Conservation (phyloP, 345 rosid genomes). For the Hypericum androsaemum region DNA sequence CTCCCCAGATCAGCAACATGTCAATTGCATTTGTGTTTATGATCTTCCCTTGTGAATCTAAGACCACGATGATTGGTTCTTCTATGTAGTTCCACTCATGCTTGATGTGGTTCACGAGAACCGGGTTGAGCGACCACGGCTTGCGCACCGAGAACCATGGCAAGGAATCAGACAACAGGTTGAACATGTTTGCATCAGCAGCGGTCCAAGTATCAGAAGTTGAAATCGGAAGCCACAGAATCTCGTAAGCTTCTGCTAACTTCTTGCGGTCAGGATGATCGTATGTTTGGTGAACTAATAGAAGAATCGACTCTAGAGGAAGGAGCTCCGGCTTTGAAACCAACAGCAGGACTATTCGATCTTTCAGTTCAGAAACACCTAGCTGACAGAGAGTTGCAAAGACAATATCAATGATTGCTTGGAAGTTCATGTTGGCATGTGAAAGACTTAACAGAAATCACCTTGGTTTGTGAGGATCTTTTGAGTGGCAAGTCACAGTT, state of each 20-base stretch:
- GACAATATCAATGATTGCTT: neutral
- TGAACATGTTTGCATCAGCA: slow-evolving; percentile 32
- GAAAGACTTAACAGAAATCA: slow-evolving; percentile 3
- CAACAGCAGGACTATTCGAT: slow-evolving; percentile 47
- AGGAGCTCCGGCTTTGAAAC: slow-evolving; percentile 50
- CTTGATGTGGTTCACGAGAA: slow-evolving; percentile 36
- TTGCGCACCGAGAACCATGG: slow-evolving; percentile 54
- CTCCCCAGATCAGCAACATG: slow-evolving; percentile 71
- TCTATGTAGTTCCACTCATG: slow-evolving; percentile 45
- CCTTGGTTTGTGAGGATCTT: slow-evolving; percentile 42
- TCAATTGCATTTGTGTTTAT: slow-evolving; percentile 56
- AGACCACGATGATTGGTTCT: slow-evolving; percentile 40
- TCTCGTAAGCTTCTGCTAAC: slow-evolving; percentile 31
- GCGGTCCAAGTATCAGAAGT: slow-evolving; percentile 43
- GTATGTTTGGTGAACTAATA: slow-evolving; percentile 51
- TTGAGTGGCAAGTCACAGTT: slow-evolving; percentile 55
- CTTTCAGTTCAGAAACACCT: slow-evolving; percentile 42
- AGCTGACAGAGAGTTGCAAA: slow-evolving; percentile 30
- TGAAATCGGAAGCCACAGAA: slow-evolving; percentile 58
- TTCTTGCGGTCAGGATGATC: slow-evolving; percentile 31
- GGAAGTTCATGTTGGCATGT: neutral
- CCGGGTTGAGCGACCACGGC: slow-evolving; percentile 45
- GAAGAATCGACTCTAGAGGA: slow-evolving; percentile 40
- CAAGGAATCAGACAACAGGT: slow-evolving; percentile 32
- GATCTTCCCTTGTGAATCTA: slow-evolving; percentile 45